Conservation (phyloP, 306 rosid genomes). For the Cicer chorassanicum region DNA sequence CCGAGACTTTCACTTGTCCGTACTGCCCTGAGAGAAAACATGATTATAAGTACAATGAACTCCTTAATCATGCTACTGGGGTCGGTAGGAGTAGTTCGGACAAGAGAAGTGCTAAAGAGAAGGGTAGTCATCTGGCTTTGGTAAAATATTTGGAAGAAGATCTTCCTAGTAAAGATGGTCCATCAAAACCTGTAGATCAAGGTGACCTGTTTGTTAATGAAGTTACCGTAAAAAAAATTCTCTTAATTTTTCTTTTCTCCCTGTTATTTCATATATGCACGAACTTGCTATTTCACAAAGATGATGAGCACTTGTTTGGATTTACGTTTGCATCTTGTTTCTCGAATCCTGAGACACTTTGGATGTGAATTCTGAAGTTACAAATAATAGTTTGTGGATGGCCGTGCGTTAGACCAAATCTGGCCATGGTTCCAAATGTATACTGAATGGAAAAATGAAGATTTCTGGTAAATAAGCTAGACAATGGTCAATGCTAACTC, state of each 20-base stretch:
- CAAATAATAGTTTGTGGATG: too few relatives aligned
- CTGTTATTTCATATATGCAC: conserved; percentile 2
- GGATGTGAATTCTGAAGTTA: too few relatives aligned
- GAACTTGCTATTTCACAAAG: conserved; percentile 6
- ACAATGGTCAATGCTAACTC: conserved; percentile 16
- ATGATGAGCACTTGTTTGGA: too few relatives aligned
- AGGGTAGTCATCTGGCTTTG: conserved; percentile 86
- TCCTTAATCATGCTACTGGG: conserved; percentile 89
- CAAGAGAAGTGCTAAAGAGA: conserved; percentile 74
- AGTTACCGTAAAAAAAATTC: conserved; percentile 5
- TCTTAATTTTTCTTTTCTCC: not conserved
- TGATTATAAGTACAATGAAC: conserved; percentile 64
- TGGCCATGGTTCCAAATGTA: too few relatives aligned
- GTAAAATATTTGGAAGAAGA: conserved; percentile 73
- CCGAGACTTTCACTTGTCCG: conserved; percentile 78
- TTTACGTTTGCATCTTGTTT: too few relatives aligned
- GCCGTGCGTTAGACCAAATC: too few relatives aligned
- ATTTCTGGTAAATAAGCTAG: conserved; percentile 25
- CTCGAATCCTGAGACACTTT: too few relatives aligned
- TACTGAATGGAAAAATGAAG: not conserved
- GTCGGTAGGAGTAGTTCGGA: conserved; percentile 83
- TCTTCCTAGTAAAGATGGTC: conserved; percentile 50
- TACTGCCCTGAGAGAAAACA: conserved; percentile 75
- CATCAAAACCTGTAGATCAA: conserved; percentile 57
- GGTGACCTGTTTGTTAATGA: conserved; percentile 47